phyloP scores from a whole-genome alignment of 2,329 filamentous ascomycete species.

The Diaporthe australafricana region DNA sequence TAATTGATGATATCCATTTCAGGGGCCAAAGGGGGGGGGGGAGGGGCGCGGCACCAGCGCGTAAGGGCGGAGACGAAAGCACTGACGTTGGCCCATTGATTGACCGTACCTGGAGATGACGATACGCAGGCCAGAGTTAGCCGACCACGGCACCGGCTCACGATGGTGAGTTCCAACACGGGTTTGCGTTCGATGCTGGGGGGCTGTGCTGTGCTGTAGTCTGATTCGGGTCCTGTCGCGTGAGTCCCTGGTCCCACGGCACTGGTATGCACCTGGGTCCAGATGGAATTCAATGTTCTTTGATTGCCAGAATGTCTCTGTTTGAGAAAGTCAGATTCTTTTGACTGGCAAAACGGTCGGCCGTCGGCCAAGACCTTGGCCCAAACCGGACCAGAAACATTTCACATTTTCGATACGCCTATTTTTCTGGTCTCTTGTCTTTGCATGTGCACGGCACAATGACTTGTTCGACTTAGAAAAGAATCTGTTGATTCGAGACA shows the following conservation, averaged over 20 bases:
- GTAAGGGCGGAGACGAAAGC: conserved; percentile 15
- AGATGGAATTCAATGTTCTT: not conserved
- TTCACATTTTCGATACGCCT: not conserved
- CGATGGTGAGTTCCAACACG: not conserved
- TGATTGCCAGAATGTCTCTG: not conserved
- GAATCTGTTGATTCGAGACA: not conserved
- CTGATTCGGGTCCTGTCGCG: conserved; percentile 5
- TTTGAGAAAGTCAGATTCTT: conserved; percentile 15
- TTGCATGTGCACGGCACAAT: not conserved
- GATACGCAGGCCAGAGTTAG: conserved; percentile 18
- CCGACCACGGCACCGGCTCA: conserved; percentile 11
- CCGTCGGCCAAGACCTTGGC: conserved; percentile 19
- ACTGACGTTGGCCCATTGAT: conserved; percentile 17
- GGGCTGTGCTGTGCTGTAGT: conserved; percentile 20
- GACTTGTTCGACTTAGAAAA: not conserved
- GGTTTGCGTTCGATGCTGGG: conserved; percentile 12
- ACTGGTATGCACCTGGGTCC: conserved; percentile 1
- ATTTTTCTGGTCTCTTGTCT: not conserved
- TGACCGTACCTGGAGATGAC: conserved; percentile 20
- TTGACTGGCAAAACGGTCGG: conserved; percentile 8
- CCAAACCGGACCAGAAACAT: conserved; percentile 20
- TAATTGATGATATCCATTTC: conserved; percentile 23
- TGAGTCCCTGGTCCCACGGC: not conserved
- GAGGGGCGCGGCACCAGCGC: not conserved
- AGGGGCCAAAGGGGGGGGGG: not conserved